phyloP scores from a whole-genome alignment of 1,284 basidiomycete species.

The Apiotrichum gracile region DNA sequence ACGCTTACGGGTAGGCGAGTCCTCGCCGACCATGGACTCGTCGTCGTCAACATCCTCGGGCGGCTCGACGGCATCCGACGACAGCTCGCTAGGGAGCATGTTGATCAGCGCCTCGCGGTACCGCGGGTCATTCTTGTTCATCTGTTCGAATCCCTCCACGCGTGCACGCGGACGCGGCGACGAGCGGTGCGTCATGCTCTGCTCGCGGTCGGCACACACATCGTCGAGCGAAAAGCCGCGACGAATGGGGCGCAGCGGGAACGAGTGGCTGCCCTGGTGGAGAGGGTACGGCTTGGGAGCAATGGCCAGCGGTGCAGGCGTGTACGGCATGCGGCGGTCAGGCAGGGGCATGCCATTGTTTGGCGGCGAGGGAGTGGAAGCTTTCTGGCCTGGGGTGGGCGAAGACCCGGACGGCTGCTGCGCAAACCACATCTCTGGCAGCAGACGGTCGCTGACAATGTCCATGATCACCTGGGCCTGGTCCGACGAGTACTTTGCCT shows the following conservation, averaged over 20 bases:
- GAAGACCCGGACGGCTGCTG: conserved; percentile 19
- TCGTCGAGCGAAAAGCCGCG: conserved; percentile 20
- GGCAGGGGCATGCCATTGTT: neutral
- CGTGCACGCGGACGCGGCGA: conserved; percentile 9
- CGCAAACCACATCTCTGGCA: conserved; percentile 17
- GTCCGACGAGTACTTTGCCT: conserved; percentile 14
- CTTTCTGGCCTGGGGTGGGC: conserved; percentile 9
- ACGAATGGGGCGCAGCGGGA: conserved; percentile 14
- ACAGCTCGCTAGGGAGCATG: conserved; percentile 20
- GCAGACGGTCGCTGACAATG: conserved; percentile 17
- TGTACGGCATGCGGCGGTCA: conserved; percentile 7
- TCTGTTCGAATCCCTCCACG: conserved; percentile 15
- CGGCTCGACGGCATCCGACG: conserved; percentile 16
- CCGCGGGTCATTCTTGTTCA: conserved; percentile 21
- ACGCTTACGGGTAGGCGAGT: conserved; percentile 21
- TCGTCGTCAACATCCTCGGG: conserved; percentile 19
- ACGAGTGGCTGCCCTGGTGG: conserved; percentile 1
- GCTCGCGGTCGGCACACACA: conserved; percentile 19
- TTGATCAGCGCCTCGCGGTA: conserved; percentile 20
- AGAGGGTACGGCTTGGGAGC: conserved; percentile 12
- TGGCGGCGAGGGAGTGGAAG: conserved; percentile 1
- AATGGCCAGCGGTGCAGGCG: conserved; percentile 10
- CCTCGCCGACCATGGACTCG: conserved; percentile 14
- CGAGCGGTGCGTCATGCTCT: conserved; percentile 20
- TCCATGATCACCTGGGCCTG: conserved; percentile 18